phyloP scores from a whole-genome alignment of 306 rosid genomes.

The Lathyrus aphaca region DNA sequence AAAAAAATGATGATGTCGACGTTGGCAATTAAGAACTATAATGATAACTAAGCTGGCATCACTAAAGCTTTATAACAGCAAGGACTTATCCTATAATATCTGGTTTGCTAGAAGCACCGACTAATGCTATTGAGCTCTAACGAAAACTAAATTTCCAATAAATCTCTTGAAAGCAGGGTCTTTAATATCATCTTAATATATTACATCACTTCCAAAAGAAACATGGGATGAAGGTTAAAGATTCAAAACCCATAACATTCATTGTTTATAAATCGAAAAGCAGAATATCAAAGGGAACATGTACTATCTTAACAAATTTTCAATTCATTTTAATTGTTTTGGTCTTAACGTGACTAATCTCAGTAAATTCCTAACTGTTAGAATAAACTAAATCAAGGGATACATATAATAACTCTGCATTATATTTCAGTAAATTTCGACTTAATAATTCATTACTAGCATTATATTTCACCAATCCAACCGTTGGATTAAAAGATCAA shows the following conservation, averaged over 20 bases:
- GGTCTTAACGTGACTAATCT: background rate
- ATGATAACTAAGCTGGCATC: slow-evolving; percentile 11
- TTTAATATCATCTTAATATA: slow-evolving; percentile 4
- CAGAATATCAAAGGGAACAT: slow-evolving; percentile 9
- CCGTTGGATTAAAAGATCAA: too few species aligned
- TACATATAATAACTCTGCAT: background rate
- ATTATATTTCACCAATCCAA: too few species aligned
- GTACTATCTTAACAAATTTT: slow-evolving; percentile 4
- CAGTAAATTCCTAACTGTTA: slow-evolving; percentile 10
- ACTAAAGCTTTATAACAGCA: slow-evolving; percentile 6
- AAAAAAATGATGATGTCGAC: background rate
- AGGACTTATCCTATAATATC: background rate
- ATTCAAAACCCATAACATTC: background rate
- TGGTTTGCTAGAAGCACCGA: background rate
- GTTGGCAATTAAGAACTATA: background rate
- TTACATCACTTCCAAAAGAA: slow-evolving; percentile 10
- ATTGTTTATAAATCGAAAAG: slow-evolving; percentile 13
- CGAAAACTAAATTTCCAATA: background rate
- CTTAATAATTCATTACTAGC: too few species aligned
- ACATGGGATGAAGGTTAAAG: background rate
- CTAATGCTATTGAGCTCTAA: background rate
- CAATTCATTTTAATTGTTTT: slow-evolving; percentile 14
- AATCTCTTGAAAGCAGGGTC: slow-evolving; percentile 7
- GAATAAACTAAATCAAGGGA: slow-evolving; percentile 13
- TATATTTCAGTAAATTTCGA: too few species aligned